Evolutionary conservation across 2,329 filamentous ascomycete genomes (phyloP).

Genomic region (Sporothrix mexicana): DNA sequence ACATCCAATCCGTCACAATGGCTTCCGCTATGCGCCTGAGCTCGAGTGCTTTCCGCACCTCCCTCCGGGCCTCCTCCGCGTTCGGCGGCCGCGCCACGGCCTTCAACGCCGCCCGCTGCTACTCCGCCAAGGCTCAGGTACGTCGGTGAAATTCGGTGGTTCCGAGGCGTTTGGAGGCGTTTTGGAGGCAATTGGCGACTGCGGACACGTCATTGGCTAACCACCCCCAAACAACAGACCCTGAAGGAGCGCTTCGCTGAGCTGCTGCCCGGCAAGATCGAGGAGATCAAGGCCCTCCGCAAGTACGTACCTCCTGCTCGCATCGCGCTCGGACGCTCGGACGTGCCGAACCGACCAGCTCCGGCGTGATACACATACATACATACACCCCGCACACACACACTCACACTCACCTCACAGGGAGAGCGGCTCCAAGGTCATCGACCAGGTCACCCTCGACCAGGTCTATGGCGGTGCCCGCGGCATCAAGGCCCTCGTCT

Average conservation of each 20-base stretch:
- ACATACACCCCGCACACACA: not conserved
- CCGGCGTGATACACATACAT: not conserved
- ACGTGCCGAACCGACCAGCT: not conserved
- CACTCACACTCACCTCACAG: slow-evolving; percentile 52
- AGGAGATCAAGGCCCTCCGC: slow-evolving; percentile 98
- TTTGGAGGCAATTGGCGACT: not conserved
- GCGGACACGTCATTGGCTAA: not conserved
- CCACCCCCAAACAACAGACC: slow-evolving; percentile 62
- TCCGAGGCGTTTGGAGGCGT: not conserved
- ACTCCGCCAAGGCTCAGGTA: slow-evolving; percentile 92
- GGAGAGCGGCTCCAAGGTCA: slow-evolving; percentile 91
- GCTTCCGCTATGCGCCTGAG: slow-evolving; percentile 82
- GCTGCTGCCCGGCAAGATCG: slow-evolving; percentile 92
- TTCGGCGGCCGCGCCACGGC: slow-evolving; percentile 71
- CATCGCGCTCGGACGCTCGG: not conserved
- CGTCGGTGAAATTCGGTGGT: slow-evolving; percentile 21
- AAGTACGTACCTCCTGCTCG: slow-evolving; percentile 69
- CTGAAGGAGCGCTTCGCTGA: slow-evolving; percentile 98
- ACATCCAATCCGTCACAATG: slow-evolving; percentile 61
- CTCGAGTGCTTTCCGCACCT: slow-evolving; percentile 80
- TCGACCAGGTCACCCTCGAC: slow-evolving; percentile 98
- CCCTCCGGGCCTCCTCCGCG: slow-evolving; percentile 66
- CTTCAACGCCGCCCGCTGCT: slow-evolving; percentile 85
- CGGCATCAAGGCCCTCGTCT: slow-evolving; percentile 97
- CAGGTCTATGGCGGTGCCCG: slow-evolving; percentile 99